Evolutionary conservation across 169 alveolate genomes (phyloP), one percentile per base, ranked within the genome.

Genomic region (Theileria equi): DNA sequence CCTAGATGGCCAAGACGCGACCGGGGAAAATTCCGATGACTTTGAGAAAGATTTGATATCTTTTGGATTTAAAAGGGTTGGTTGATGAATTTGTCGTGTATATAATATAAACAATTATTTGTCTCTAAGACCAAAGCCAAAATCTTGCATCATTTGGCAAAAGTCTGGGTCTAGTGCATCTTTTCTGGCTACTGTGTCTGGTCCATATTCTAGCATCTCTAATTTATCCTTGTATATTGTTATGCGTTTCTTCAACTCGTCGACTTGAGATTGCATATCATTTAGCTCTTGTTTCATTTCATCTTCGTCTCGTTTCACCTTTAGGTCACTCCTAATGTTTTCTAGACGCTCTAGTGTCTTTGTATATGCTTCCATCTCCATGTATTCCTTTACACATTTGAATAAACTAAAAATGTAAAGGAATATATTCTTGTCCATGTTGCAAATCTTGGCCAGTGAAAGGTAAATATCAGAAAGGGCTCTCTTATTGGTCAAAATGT

Each of bases 401-500:
- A 54, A 67, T 1, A 67, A 29, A 21, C 40, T 55, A 38, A 49
- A 67, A 3, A 67, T 17, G 61, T 55, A 40, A 17, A 61, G 41
- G 11, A 67, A 49, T 52, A 55, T 50, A 3, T 54, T 49, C 1
- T 19, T 67, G 50, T 67, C 80, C 57, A 67, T 28, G 58, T 50
- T 67, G 57, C 58, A 48, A 23, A 67, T 49, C 44, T 62, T 60
- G 44, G 62, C 59, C 8, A 67, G 32, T 19, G 65, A 67, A 38
- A 40, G 67, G 80, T 34, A 67, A 7, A 67, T 25, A 29, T 67
- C 80, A 5, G 80, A 19, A 0, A 67, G 59, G 40, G 21, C 43
- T 1, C 58, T 41, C 49, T 53, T 40, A 5, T 62, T 29, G 32
- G 17, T 53, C 1, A 67, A 60, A 60, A 54, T 44, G 19, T 54